A percentile compares a stretch with the other conserved stretches of the same genome.
Conservation (phyloP, 2,329 filamentous ascomycete genomes). For the Penicillium decumbens region DNA sequence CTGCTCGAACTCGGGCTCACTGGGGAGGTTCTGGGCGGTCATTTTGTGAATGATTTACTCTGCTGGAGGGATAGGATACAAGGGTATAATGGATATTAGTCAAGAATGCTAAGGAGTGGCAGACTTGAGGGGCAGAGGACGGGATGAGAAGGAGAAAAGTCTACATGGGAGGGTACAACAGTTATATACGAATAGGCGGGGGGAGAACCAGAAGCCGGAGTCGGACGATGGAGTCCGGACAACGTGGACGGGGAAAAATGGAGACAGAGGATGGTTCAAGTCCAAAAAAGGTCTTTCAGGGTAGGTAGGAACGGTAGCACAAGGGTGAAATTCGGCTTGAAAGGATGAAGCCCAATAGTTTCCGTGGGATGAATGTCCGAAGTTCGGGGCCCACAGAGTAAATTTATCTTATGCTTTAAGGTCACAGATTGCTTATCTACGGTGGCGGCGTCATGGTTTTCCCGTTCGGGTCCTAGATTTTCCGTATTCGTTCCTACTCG, state of each 20-base stretch:
- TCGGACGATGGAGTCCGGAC: conserved; percentile 28
- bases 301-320: conserved; percentile 7
- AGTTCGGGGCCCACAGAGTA: conserved; percentile 27
- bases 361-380: conserved; percentile 28
- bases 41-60: conserved; percentile 23
- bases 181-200: conserved; percentile 23
- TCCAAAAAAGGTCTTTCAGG: neutral
- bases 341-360: conserved; percentile 4
- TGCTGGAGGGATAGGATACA: neutral
- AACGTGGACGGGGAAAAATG: conserved; percentile 12
- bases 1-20: conserved; percentile 97
- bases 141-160: conserved; percentile 14
- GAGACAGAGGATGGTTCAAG: conserved; percentile 6
- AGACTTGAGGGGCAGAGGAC: conserved; percentile 12
- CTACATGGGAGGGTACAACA: conserved; percentile 11
- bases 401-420: conserved; percentile 35
- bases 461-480: too few species aligned
- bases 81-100: neutral
- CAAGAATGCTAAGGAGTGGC: conserved; percentile 7
- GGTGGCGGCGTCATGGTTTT: conserved; percentile 12
- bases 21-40: conserved; percentile 73
- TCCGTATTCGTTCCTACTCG: too few species aligned
- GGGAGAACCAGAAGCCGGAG: conserved; percentile 24
- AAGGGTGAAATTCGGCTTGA: neutral
- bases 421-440: conserved; percentile 37